These are phyloP conservation scores for Sanghuangporus weigelae DNA, from an alignment of 1,284 basidiomycete genomes.

Conservation along the genomic window DNA sequence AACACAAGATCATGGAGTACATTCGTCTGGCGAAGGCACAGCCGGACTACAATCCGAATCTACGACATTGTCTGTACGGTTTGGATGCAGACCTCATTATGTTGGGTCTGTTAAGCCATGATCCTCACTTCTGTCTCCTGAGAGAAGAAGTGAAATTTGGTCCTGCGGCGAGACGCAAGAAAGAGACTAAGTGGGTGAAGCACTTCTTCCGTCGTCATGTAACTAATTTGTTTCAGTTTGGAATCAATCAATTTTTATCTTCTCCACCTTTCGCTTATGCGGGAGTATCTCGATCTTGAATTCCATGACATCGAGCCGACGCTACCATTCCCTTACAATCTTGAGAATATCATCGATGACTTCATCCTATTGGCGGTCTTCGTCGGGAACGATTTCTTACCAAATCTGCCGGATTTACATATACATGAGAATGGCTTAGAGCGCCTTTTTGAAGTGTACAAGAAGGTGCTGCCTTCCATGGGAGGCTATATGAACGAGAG, in stretches of 20 bases:
- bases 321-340: constrained; percentile 68
- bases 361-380: constrained; percentile 96
- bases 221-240: constrained; percentile 42
- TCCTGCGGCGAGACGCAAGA: constrained; percentile 62
- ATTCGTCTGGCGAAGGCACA: constrained; percentile 94
- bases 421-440: constrained; percentile 97
- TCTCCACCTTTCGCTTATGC: constrained; percentile 89
- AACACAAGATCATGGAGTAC: constrained; percentile 99
- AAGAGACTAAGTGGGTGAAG: constrained; percentile 56
- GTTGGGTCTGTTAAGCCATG: constrained; percentile 94
- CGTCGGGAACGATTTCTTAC: constrained; percentile 96
- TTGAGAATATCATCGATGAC: constrained; percentile 96
- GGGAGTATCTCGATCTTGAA: constrained; percentile 96
- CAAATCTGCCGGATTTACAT: constrained; percentile 93
- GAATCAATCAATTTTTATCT: constrained; percentile 93
- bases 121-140: constrained; percentile 97
- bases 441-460: constrained; percentile 91
- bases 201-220: constrained; percentile 5
- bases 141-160: constrained; percentile 99
- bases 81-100: constrained; percentile 99
- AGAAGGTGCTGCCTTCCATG: constrained; percentile 70
- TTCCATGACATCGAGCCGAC: constrained; percentile 66
- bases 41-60: constrained; percentile 89
- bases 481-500: constrained; percentile 94
- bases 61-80: constrained; percentile 96